A percentile compares a stretch with the other conserved stretches of the same genome.
Evolutionary conservation across 2,329 filamentous ascomycete genomes (phyloP).

Genomic region (Sporothrix euskadiensis): DNA sequence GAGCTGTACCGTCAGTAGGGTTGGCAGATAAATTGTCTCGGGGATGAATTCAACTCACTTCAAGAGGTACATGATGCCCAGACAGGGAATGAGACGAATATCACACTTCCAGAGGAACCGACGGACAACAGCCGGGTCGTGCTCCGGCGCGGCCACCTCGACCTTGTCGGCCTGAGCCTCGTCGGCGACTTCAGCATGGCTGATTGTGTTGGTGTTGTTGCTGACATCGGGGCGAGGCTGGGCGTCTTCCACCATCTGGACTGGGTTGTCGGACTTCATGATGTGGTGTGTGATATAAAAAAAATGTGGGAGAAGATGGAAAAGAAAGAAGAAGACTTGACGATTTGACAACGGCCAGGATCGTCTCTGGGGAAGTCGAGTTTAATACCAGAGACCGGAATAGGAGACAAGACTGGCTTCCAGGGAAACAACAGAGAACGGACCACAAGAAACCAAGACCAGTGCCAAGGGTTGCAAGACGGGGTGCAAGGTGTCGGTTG

Average conservation of each 20-base stretch:
- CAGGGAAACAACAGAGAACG: background rate
- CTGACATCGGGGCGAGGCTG: background rate
- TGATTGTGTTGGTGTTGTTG: background rate
- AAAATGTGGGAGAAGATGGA: background rate
- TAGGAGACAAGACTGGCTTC: too few species aligned
- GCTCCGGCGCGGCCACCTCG: background rate
- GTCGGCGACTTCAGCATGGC: background rate
- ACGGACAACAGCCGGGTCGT: background rate
- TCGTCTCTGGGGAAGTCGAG: background rate
- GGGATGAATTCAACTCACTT: too few species aligned
- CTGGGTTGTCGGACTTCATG: background rate
- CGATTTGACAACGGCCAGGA: background rate
- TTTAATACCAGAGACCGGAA: background rate
- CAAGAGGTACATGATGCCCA: slow-evolving; percentile 19
- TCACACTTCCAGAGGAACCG: slow-evolving; percentile 8
- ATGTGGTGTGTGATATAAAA: background rate
- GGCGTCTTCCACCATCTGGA: slow-evolving; percentile 2
- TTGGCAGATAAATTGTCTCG: too few species aligned
- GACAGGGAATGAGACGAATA: slow-evolving; percentile 8
- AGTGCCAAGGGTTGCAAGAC: background rate
- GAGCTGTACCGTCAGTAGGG: slow-evolving; percentile 23
- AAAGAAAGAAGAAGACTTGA: background rate
- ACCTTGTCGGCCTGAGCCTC: background rate
- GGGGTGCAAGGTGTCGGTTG: background rate
- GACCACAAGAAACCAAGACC: background rate